Conservation (phyloP, 2,329 filamentous ascomycete genomes). For the Aspergillus ochraceoroseus region DNA sequence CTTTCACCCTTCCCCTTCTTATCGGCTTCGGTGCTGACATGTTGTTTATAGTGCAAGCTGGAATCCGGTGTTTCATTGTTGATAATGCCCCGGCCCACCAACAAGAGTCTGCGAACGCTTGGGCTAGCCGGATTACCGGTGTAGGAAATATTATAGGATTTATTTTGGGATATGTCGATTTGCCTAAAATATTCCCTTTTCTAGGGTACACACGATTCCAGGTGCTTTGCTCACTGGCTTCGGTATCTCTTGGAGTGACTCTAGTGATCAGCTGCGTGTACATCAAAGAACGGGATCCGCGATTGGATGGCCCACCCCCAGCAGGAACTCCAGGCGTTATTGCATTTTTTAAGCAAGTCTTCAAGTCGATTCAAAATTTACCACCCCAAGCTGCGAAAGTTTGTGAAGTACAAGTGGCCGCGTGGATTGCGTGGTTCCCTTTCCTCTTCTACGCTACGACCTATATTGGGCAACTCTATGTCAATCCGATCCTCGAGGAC, state of each 20-base stretch:
- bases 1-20: slow-evolving; percentile 19
- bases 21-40: slow-evolving; percentile 1
- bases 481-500: slow-evolving; percentile 69
- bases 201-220: slow-evolving; percentile 89
- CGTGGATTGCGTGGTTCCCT: slow-evolving; percentile 94
- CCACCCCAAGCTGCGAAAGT: slow-evolving; percentile 78
- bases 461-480: slow-evolving; percentile 89
- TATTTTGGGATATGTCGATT: slow-evolving; percentile 75
- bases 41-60: slow-evolving; percentile 66
- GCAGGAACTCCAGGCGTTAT: slow-evolving; percentile 62
- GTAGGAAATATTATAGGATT: slow-evolving; percentile 89
- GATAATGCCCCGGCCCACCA: slow-evolving; percentile 90
- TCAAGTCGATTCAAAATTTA: slow-evolving; percentile 68
- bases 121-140: slow-evolving; percentile 82
- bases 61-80: slow-evolving; percentile 85
- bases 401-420: slow-evolving; percentile 75
- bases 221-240: slow-evolving; percentile 80
- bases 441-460: slow-evolving; percentile 94
- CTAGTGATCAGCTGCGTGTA: slow-evolving; percentile 63
- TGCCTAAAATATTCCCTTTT: slow-evolving; percentile 70
- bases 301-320: slow-evolving; percentile 60
- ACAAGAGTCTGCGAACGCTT: slow-evolving; percentile 88
- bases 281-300: slow-evolving; percentile 76
- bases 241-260: slow-evolving; percentile 64
- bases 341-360: slow-evolving; percentile 73